A percentile compares a stretch with the other conserved stretches of the same genome.
Conservation (phyloP, 441 rosid genomes). For the Adansonia gregorii region DNA sequence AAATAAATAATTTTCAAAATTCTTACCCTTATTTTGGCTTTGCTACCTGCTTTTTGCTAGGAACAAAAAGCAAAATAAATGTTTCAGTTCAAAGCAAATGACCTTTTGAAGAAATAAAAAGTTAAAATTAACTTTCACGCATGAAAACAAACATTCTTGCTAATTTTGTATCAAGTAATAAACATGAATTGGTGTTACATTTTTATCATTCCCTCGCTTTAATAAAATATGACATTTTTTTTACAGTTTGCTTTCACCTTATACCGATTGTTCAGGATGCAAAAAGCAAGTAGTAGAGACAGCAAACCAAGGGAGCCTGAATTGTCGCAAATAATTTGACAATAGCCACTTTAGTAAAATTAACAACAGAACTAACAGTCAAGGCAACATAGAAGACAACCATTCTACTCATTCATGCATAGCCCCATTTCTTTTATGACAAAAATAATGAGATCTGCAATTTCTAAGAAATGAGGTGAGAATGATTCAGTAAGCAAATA, state of each 20-base stretch:
- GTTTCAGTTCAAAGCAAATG: no score
- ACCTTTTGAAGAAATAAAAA: no score
- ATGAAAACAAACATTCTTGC: no score
- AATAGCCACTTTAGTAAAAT: conserved; percentile 7
- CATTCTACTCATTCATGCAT: background rate
- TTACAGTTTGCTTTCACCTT: background rate
- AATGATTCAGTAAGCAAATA: conserved; percentile 2
- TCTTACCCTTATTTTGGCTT: no score
- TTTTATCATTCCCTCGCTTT: background rate
- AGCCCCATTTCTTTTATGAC: background rate
- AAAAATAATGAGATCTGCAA: background rate
- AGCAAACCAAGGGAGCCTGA: background rate
- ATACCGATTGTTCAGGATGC: background rate
- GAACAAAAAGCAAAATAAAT: no score
- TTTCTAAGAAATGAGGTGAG: background rate
- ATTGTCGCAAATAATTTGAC: background rate
- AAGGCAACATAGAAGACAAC: background rate
- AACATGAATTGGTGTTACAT: background rate
- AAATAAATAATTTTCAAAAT: no score
- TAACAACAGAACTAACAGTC: conserved; percentile 2
- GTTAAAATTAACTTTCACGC: no score
- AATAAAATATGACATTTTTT: background rate
- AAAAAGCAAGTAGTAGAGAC: conserved; percentile 3
- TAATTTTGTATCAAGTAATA: background rate
- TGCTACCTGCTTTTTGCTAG: no score